These are phyloP conservation scores for Acmispon strigosus DNA, from an alignment of 306 rosid genomes.

Conservation along the genomic window DNA sequence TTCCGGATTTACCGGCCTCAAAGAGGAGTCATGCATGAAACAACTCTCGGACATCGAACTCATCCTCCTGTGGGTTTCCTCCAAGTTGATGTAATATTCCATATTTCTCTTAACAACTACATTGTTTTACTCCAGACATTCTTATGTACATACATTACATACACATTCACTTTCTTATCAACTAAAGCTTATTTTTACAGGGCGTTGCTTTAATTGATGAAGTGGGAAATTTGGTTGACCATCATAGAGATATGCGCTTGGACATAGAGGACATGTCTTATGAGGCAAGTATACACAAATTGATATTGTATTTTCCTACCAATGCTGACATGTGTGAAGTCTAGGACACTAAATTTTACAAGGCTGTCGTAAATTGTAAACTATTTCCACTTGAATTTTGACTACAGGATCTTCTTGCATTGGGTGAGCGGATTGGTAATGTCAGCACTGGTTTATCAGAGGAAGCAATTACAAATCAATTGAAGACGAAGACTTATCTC, in stretches of 20 bases:
- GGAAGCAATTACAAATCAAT: constrained; percentile 42
- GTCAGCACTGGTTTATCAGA: constrained; percentile 84
- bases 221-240: constrained; percentile 55
- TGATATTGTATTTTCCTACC: neutral
- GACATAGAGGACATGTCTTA: constrained; percentile 98
- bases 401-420: constrained; percentile 85
- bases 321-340: neutral
- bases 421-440: constrained; percentile 89
- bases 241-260: constrained; percentile 92
- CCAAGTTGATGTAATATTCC: constrained; percentile 66
- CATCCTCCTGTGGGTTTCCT: constrained; percentile 61
- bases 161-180: constrained; percentile 3
- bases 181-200: constrained; percentile 32
- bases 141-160: neutral
- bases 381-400: constrained; percentile 19
- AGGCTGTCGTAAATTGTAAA: neutral
- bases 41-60: constrained; percentile 54
- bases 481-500: constrained; percentile 47
- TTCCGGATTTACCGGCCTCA: constrained; percentile 58
- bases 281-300: constrained; percentile 53
- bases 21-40: constrained; percentile 45
- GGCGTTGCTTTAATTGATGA: constrained; percentile 83
- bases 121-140: neutral
- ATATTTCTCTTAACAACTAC: neutral
- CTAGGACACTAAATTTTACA: neutral